These are phyloP conservation scores for Aspergillus tamarii DNA, from an alignment of 2,329 filamentous ascomycete genomes.

Conservation along the genomic window DNA sequence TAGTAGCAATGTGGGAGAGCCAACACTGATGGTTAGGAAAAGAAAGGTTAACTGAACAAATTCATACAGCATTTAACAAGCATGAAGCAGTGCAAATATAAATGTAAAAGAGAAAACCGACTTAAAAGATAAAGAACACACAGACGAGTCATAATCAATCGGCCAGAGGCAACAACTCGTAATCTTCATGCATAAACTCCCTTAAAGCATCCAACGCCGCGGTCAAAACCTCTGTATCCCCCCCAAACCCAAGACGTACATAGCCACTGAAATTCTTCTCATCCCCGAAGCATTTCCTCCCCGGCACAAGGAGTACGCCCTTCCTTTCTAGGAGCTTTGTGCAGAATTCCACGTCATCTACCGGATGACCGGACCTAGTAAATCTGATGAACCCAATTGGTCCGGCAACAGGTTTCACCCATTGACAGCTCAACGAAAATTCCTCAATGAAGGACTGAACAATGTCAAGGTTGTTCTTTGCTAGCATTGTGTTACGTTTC, in stretches of 20 bases:
- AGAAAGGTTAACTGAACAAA: too few relatives aligned
- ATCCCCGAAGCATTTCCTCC: conserved; percentile 70
- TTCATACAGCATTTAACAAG: too few relatives aligned
- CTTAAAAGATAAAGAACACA: background rate
- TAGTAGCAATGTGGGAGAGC: background rate
- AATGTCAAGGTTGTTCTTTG: conserved; percentile 67
- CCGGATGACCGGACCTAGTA: conserved; percentile 56
- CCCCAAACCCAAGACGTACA: conserved; percentile 75
- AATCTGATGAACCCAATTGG: conserved; percentile 82
- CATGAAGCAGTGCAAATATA: background rate
- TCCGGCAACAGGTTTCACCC: conserved; percentile 75
- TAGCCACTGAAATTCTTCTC: conserved; percentile 69
- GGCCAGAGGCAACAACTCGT: background rate
- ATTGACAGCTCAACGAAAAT: conserved; percentile 66
- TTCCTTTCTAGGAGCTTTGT: conserved; percentile 65
- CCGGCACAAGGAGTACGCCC: conserved; percentile 74
- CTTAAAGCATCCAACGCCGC: conserved; percentile 60
- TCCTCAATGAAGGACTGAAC: conserved; percentile 68
- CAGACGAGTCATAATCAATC: background rate
- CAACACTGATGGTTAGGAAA: background rate
- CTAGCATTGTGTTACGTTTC: conserved; percentile 66
- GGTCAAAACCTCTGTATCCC: conserved; percentile 66
- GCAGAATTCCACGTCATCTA: conserved; percentile 73
- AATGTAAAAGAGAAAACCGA: background rate
- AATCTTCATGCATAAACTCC: background rate